Evolutionary conservation across 1,139 yeast genomes (phyloP).

Genomic region (Yamadazyma songkhlaensis): DNA sequence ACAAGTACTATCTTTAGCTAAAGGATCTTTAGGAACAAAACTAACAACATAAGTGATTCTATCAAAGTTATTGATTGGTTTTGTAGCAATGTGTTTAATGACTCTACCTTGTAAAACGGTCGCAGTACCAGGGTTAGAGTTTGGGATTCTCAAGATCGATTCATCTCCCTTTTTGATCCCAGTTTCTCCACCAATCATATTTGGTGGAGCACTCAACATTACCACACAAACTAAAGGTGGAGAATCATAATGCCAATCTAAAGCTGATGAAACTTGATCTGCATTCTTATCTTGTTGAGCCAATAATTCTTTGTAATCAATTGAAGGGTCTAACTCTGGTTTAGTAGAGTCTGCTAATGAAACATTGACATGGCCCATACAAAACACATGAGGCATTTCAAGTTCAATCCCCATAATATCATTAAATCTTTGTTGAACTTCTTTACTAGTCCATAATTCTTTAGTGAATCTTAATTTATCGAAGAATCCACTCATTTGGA

Average conservation of each 20-base stretch:
- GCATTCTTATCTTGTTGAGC: constrained; percentile 11
- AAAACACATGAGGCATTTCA: constrained; percentile 21
- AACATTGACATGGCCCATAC: constrained; percentile 25
- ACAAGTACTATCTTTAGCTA: constrained; percentile 34
- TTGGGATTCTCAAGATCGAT: constrained; percentile 11
- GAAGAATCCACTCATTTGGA: constrained; percentile 28
- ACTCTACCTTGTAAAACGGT: constrained; percentile 46
- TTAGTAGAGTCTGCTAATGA: constrained; percentile 15
- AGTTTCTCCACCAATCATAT: constrained; percentile 36
- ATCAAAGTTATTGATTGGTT: constrained; percentile 29
- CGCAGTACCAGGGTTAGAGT: constrained; percentile 27
- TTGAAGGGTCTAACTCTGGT: constrained; percentile 10
- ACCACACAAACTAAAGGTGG: constrained; percentile 32
- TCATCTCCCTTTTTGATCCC: constrained; percentile 27
- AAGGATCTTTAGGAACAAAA: constrained; percentile 40
- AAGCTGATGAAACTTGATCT: constrained; percentile 10
- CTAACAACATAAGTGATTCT: constrained; percentile 40
- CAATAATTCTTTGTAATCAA: constrained; percentile 10
- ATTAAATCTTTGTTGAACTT: constrained; percentile 18
- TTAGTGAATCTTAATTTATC: constrained; percentile 22
- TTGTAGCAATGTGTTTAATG: constrained; percentile 20
- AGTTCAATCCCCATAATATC: constrained; percentile 21
- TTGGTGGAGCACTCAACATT: constrained; percentile 29
- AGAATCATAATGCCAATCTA: constrained; percentile 31
- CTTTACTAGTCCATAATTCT: constrained; percentile 20